Conservation (phyloP, 169 alveolate species). For the Plasmodium sp. region DNA sequence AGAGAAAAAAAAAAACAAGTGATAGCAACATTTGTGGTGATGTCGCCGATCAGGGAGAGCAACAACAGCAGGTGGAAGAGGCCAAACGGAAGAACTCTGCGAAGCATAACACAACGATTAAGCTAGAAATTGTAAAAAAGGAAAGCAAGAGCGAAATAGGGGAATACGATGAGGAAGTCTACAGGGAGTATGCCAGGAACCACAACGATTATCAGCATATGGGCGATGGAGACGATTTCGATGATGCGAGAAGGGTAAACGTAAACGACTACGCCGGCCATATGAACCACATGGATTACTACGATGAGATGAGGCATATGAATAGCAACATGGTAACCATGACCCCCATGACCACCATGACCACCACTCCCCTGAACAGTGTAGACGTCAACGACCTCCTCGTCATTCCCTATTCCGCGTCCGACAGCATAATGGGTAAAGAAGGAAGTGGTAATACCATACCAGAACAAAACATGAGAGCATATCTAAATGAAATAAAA, state of each 20-base stretch:
- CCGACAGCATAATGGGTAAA: constrained; percentile 20
- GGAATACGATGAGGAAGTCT: constrained; percentile 17
- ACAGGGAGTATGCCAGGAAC: constrained; percentile 5
- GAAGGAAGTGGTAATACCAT: constrained; percentile 4
- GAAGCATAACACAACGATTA: background rate
- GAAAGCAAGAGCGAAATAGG: constrained; percentile 1
- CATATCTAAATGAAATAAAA: constrained; percentile 50
- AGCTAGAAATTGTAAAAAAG: background rate
- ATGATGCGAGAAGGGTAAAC: background rate
- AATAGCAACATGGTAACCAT: background rate
- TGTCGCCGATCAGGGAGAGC: background rate
- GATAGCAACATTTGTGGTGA: background rate
- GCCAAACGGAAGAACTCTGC: background rate
- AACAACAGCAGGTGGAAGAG: background rate
- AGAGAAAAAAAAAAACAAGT: background rate
- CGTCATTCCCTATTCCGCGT: constrained; percentile 45
- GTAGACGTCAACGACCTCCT: constrained; percentile 51
- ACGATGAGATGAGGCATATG: background rate
- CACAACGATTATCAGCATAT: background rate
- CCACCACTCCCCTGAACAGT: background rate
- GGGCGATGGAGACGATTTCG: background rate
- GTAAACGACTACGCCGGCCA: background rate
- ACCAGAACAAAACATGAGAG: constrained; percentile 9
- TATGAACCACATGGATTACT: constrained; percentile 23
- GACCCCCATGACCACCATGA: background rate